phyloP scores from a whole-genome alignment of 2,329 filamentous ascomycete genomes.

The Chrysoporthe puriensis region DNA sequence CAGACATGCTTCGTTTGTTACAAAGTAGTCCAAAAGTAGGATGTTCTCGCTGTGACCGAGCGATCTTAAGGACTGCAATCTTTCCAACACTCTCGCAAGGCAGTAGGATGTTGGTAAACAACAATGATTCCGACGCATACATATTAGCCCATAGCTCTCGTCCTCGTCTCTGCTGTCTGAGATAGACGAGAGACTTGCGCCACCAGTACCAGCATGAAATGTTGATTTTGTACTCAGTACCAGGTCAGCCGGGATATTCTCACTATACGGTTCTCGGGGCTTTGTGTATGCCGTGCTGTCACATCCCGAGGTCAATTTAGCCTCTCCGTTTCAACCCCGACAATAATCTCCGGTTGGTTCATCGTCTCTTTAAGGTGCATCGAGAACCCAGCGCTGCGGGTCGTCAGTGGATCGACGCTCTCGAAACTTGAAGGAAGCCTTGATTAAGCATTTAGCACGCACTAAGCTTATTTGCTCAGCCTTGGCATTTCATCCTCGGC shows the following conservation, averaged over 20 bases:
- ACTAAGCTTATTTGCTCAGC: not conserved
- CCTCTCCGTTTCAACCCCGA: not conserved
- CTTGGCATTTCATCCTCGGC: not conserved
- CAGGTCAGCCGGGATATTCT: not conserved
- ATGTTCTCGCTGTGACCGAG: not conserved
- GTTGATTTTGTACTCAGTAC: not conserved
- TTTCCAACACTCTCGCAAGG: not conserved
- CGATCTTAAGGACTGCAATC: not conserved
- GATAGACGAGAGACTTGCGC: not conserved
- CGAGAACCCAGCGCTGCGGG: not conserved
- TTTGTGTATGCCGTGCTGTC: not conserved
- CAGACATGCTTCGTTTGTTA: not conserved
- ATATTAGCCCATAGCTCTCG: not conserved
- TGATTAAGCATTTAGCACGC: not conserved
- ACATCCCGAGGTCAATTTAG: not conserved
- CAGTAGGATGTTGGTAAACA: not conserved
- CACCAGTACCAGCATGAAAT: not conserved
- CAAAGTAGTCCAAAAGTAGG: not conserved
- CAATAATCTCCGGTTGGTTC: constrained; percentile 3
- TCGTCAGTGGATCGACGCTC: not conserved
- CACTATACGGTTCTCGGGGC: not conserved
- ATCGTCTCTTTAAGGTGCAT: not conserved
- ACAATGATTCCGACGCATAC: not conserved
- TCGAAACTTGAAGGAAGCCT: not conserved
- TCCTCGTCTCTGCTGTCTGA: not conserved